Evolutionary conservation across 2,329 filamentous ascomycete genomes (phyloP).

Genomic region (Cylindrodendrum hubeiense): DNA sequence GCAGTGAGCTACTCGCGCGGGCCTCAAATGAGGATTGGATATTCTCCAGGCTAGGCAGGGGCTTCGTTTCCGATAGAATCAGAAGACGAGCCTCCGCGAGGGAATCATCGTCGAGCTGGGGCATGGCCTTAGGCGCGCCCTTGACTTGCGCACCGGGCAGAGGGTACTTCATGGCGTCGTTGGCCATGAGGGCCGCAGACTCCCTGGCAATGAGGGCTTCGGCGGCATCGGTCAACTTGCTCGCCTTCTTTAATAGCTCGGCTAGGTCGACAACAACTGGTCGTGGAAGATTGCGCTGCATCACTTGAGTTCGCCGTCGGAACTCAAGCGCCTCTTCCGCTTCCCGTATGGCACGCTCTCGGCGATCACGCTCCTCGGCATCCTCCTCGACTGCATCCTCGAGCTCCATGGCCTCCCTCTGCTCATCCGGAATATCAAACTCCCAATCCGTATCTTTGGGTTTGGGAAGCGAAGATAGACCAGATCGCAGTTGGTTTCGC

Average conservation of each 20-base stretch:
- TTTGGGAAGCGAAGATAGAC: conserved; percentile 87
- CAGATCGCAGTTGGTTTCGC: conserved; percentile 76
- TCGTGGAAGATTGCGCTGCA: conserved; percentile 85
- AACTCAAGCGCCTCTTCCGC: conserved; percentile 83
- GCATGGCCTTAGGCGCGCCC: conserved; percentile 70
- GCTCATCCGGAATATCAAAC: conserved; percentile 88
- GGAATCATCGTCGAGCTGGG: conserved; percentile 76
- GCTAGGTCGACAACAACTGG: conserved; percentile 80
- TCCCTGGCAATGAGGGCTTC: conserved; percentile 80
- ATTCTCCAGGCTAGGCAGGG: conserved; percentile 60
- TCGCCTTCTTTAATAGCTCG: conserved; percentile 73
- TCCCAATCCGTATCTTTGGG: conserved; percentile 97
- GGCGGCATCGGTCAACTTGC: conserved; percentile 71
- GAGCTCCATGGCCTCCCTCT: conserved; percentile 66
- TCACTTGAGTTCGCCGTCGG: conserved; percentile 88
- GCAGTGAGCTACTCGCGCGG: conserved; percentile 65
- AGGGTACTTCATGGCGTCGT: conserved; percentile 83
- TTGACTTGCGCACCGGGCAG: conserved; percentile 75
- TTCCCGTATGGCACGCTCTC: conserved; percentile 79
- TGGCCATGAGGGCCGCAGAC: conserved; percentile 81
- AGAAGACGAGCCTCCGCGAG: conserved; percentile 82
- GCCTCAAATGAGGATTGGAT: conserved; percentile 67
- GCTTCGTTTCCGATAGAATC: conserved; percentile 77
- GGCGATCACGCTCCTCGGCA: conserved; percentile 80
- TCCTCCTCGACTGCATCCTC: conserved; percentile 67